These are phyloP conservation scores for Triticum turgidum DNA, from an alignment of 176 grass and related monocot genomes.

Conservation along the genomic window DNA sequence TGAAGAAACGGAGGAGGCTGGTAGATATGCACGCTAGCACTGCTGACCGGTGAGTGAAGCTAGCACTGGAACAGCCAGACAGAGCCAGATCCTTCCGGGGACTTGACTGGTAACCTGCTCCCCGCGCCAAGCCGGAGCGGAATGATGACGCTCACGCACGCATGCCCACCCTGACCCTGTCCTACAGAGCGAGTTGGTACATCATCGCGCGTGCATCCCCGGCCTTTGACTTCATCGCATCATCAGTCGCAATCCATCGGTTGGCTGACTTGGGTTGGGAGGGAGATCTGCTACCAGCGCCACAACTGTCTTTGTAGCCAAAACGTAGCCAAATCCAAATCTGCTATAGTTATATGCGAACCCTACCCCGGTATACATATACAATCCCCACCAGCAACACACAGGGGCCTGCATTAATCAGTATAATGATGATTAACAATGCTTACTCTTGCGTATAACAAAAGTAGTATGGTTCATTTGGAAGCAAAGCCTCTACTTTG, in stretches of 20 bases:
- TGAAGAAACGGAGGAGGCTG: constrained; percentile 1
- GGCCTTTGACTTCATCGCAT: background rate
- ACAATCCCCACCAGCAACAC: background rate
- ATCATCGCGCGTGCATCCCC: constrained; percentile 5
- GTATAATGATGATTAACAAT: background rate
- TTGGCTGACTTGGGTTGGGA: background rate
- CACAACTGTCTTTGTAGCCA: background rate
- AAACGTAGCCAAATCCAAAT: background rate
- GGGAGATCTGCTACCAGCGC: background rate
- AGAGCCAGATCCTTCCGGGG: background rate
- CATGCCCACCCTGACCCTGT: background rate
- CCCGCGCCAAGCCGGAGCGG: background rate
- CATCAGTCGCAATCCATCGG: background rate
- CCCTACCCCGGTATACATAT: background rate
- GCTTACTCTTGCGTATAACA: constrained; percentile 2
- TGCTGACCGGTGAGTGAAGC: background rate
- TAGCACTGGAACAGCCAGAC: background rate
- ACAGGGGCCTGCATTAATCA: background rate
- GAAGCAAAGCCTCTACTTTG: background rate
- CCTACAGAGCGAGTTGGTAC: background rate
- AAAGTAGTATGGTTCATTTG: background rate
- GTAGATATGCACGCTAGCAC: background rate
- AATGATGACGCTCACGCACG: background rate
- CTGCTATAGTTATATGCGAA: no score
- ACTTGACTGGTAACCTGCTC: background rate